Base-by-base conservation (phyloP, 192 early-diverging fungal genomes). In the Coemansia sp. region DNA sequence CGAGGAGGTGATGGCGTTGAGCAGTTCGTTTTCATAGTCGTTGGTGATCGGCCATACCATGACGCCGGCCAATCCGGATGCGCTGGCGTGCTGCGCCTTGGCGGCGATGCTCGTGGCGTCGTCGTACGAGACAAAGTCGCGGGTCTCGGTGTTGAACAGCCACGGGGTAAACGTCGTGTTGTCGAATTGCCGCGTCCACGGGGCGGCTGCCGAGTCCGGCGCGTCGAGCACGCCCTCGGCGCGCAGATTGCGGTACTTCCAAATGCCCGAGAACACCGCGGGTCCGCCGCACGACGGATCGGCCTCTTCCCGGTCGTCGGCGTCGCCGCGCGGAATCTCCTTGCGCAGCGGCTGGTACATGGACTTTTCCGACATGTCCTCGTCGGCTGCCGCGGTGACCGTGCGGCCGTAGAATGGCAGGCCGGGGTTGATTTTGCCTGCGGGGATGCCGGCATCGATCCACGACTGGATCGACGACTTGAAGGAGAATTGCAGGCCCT, bases 31-130 rank as follows among this genome's bases (percentile, higher is more conserved):
- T 27, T 80, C 70, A 40, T 79, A 81, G 34, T 89, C 87, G 54
- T 84, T 76, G 59, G 80, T 79, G 17, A 86, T 52, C 3, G 80
- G 79, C 85, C 87, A 89, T 6, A 85, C 71, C 86, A 89, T 87
- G 39, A 86, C 65, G 10, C 87, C 87, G n/a, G 70, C 84, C 29
- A 91, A 57, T 1, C 73, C 70, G 30, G 15, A 29, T 2, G 59
- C 41, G 17, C 65, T 57, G 2, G 73, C 73, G 29, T 61, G 64
- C 19, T 77, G 76, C 42, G 71, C 77, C 44, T 83, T 71, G 0
- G 78, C 77, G 32, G 82, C 84, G 14, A 81, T 56, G 26, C 58
- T 67, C 9, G 77, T 26, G 0, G 81, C 59, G 25, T 76, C 63
- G 57, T 89, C 86, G 58, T 89, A 91, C 0, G 86, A 85, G 39